These are phyloP conservation scores for Aspergillus novofumigatus DNA, from an alignment of 2,329 filamentous ascomycete species.

Conservation along the genomic window DNA sequence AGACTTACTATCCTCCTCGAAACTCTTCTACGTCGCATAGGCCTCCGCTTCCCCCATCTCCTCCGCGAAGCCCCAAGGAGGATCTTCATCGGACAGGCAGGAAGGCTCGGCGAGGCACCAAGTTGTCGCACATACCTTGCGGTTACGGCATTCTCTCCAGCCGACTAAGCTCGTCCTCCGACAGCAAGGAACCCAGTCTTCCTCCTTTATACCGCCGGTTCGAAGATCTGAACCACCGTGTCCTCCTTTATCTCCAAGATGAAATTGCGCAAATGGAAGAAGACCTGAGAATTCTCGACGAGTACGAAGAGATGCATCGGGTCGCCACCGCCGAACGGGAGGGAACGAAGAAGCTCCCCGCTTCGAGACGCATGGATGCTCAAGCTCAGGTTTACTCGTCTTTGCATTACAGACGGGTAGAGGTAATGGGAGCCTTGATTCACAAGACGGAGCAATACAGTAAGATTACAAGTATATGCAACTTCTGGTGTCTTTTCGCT, in stretches of 20 bases:
- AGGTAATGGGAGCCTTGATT: conserved; percentile 52
- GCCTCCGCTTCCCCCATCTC: conserved; percentile 28
- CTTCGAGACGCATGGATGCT: conserved; percentile 39
- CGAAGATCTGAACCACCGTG: conserved; percentile 72
- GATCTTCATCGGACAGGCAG: conserved; percentile 17
- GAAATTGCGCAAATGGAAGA: conserved; percentile 78
- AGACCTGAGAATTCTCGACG: conserved; percentile 67
- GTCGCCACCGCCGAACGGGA: conserved; percentile 29
- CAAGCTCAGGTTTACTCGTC: conserved; percentile 50
- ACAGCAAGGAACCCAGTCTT: conserved; percentile 24
- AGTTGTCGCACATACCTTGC: conserved; percentile 20
- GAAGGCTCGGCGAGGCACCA: conserved; percentile 21
- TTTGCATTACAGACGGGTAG: conserved; percentile 51
- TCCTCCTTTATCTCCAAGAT: conserved; percentile 79
- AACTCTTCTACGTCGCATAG: conserved; percentile 17
- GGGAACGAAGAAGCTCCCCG: conserved; percentile 29
- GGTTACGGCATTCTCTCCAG: conserved; percentile 36
- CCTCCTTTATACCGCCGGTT: conserved; percentile 78
- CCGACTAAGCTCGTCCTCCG: conserved; percentile 26
- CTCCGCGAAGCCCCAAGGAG: conserved; percentile 31
- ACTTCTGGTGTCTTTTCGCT: not conserved
- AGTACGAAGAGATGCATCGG: conserved; percentile 44
- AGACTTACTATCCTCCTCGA: conserved; percentile 28
- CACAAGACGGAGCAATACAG: conserved; percentile 60
- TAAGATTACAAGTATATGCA: conserved; percentile 30